These are phyloP conservation scores for Fusarium secorum DNA, from an alignment of 2,329 filamentous ascomycete species.

Conservation along the genomic window DNA sequence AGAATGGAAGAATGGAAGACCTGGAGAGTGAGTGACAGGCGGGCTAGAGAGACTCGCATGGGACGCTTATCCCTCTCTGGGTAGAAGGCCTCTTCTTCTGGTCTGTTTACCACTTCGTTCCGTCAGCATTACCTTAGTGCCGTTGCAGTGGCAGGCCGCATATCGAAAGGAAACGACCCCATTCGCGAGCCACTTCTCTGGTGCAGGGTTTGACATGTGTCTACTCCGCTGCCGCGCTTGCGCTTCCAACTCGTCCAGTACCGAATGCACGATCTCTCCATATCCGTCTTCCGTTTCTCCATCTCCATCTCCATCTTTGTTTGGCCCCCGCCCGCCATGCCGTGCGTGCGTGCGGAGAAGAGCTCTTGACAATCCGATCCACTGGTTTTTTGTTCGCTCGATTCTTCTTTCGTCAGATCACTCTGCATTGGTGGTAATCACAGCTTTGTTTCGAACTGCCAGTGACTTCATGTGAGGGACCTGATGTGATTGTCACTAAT, in stretches of 20 bases:
- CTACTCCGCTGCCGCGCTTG: slow-evolving; percentile 34
- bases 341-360: slow-evolving; percentile 41
- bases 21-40: slow-evolving; percentile 2
- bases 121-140: slow-evolving; percentile 14
- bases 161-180: slow-evolving; percentile 37
- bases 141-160: slow-evolving; percentile 23
- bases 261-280: slow-evolving; percentile 41
- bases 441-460: neutral
- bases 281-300: slow-evolving; percentile 12
- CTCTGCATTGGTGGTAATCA: slow-evolving; percentile 21
- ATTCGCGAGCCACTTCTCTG: slow-evolving; percentile 37
- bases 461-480: slow-evolving; percentile 12
- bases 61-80: slow-evolving; percentile 38
- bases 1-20: slow-evolving; percentile 28
- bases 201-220: slow-evolving; percentile 38
- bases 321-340: slow-evolving; percentile 26
- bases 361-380: slow-evolving; percentile 35
- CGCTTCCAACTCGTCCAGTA: slow-evolving; percentile 27
- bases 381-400: slow-evolving; percentile 16
- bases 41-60: slow-evolving; percentile 18
- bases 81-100: slow-evolving; percentile 24
- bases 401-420: slow-evolving; percentile 13
- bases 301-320: slow-evolving; percentile 23
- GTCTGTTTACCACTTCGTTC: slow-evolving; percentile 30
- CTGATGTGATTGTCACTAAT: slow-evolving; percentile 27